phyloP scores from a whole-genome alignment of 805 yeast species.

The Zygoascus ofunaensis region DNA sequence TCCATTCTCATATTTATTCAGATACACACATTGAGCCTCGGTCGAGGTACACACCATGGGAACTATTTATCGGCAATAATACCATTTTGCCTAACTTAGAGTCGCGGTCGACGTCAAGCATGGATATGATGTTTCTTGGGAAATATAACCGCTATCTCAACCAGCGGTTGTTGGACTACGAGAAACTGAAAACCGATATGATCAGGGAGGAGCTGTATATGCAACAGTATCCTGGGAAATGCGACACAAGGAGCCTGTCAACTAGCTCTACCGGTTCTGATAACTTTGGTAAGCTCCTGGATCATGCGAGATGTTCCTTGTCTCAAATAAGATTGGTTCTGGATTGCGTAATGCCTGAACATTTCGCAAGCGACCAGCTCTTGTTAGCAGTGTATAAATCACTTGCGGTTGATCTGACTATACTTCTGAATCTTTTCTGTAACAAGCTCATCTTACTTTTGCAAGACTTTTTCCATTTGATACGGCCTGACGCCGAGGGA shows the following conservation, averaged over 20 bases:
- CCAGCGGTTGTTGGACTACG: slow-evolving; percentile 12
- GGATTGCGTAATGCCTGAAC: slow-evolving; percentile 14
- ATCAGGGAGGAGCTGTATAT: slow-evolving; percentile 12
- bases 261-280: neutral
- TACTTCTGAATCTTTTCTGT: slow-evolving; percentile 12
- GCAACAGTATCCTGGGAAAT: neutral
- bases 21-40: slow-evolving; percentile 7
- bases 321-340: slow-evolving; percentile 12
- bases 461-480: slow-evolving; percentile 12
- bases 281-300: slow-evolving; percentile 7
- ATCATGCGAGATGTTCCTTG: slow-evolving; percentile 11
- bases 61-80: neutral
- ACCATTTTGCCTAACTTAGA: slow-evolving; percentile 6
- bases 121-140: slow-evolving; percentile 6
- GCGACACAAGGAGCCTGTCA: too few relatives aligned
- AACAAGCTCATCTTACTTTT: slow-evolving; percentile 8
- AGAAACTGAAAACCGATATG: slow-evolving; percentile 11
- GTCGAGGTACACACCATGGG: slow-evolving; percentile 1
- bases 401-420: slow-evolving; percentile 13
- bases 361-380: slow-evolving; percentile 7
- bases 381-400: slow-evolving; percentile 9
- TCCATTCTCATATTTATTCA: slow-evolving; percentile 12
- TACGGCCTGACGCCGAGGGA: slow-evolving; percentile 15
- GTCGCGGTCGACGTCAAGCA: neutral
- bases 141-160: slow-evolving; percentile 14